Base-by-base conservation (phyloP, 108 stramenopile species). In the Cyclotella kingstonii region DNA sequence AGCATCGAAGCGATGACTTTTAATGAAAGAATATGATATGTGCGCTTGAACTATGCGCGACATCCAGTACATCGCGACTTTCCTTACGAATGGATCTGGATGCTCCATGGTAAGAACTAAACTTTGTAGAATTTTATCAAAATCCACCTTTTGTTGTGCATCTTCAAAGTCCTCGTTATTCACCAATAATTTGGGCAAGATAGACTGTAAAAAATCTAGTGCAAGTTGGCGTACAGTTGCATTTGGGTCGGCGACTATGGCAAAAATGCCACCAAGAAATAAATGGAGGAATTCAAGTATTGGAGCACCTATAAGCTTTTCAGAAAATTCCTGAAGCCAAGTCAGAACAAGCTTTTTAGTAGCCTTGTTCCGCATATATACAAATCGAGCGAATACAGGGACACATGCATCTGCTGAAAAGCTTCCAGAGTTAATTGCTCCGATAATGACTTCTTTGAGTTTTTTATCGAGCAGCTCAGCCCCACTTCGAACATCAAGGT, bases 21-120 rank as follows among this genome's bases (percentile, higher is more conserved):
- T 41, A 22, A 69, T 43, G 49, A 66, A 66, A 0, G 54, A 64
- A 3, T 52, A 61, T 9, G 73, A 61, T 61, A 90, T 89, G 78
- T 93, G 86, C 21, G 87, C 89, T 48, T 90, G 83, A 57, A 93
- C 84, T 50, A 93, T 93, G 12, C 87, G 79, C 29, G 73, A 81
- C 80, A 90, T 88, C 89, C 92, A 93, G 48, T 87, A 89, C 89
- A 93, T 90, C 53, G 92, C 92, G 6, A 93, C 88, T 70, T 93
- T 93, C 42, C 92, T 74, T 11, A 93, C 92, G 62, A 90, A 90
- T 0, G 92, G 92, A 80, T 93, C 86, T 15, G 92, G 92, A 65
- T 90, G 89, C 60, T 90, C 92, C 89, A 93, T 86, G 4, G 89
- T 89, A 7, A 85, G 79, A 11, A 90, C 89, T 27, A 93, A 66